Base-by-base conservation (phyloP, 2,329 filamentous ascomycete genomes). In the Cladosporium sp. region DNA sequence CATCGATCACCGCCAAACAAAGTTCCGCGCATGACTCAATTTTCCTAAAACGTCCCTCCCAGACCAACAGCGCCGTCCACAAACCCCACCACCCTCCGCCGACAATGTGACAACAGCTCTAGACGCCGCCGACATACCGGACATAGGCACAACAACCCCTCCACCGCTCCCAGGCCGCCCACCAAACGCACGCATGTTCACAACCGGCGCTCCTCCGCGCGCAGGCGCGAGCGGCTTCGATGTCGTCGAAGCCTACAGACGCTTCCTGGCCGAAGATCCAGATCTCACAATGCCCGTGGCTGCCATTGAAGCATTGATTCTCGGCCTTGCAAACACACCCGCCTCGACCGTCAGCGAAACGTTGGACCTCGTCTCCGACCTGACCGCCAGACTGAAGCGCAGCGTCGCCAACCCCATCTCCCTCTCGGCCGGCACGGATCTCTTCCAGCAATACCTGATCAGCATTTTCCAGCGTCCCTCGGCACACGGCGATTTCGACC, bases 201-300 rank as follows among this genome's bases (percentile, higher is more conserved):
- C 58, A 2, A 57, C 58, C 34, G 55, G 48, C 42, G 37, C 28
- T 5, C 37, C 58, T 2, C 28, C 49, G 20, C 48, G 28, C 28
- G 22, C 37, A 15, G 28, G 51, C 52, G 34, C 28, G 13, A 32
- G 47, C 32, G 25, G 19, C 22, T 78, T 77, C 66, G 75, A 80
- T 72, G 85, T 90, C 60, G 85, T 88, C 65, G 75, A 79, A 57
- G 83, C 84, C 47, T 90, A 90, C 77, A 80, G 83, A 66, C 75
- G 78, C 50, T 81, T 89, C 49, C 81, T 89, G 60, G 70, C 70
- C 58, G 80, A 83, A 52, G 91, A 97, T 72, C 82, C 88, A 10
- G 90, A 96, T 61, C 82, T 97, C 54, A 97, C 93, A 35, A 97
- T 96, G 84, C 92, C 94, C 62, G 90, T 99, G 56, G 94, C 94